phyloP scores from a whole-genome alignment of 352 stramenopile genomes.

The Globisporangium acanthophoron region DNA sequence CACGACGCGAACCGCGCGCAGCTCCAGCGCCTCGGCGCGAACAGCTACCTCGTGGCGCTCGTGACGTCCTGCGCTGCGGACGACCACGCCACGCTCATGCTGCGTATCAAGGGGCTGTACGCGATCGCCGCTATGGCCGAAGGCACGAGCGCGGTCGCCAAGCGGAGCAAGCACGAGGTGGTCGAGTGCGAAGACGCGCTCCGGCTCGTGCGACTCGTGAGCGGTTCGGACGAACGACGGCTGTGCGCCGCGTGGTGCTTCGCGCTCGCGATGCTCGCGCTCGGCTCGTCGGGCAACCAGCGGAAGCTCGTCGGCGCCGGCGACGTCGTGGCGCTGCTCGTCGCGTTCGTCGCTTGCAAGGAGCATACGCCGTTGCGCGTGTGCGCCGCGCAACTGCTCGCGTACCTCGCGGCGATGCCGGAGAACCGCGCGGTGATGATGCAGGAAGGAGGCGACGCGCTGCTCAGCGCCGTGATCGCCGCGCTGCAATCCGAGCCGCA shows the following conservation, averaged over 20 bases:
- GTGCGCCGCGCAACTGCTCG: slow-evolving; percentile 30
- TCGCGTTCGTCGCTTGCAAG: slow-evolving; percentile 21
- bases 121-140: slow-evolving; percentile 44
- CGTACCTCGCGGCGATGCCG: slow-evolving; percentile 34
- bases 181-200: slow-evolving; percentile 45
- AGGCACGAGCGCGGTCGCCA: slow-evolving; percentile 21
- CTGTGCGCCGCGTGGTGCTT: slow-evolving; percentile 43
- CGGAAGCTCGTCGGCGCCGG: slow-evolving; percentile 26
- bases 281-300: slow-evolving; percentile 46
- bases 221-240: slow-evolving; percentile 13
- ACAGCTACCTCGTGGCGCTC: slow-evolving; percentile 25
- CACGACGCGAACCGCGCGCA: slow-evolving; percentile 47
- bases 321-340: slow-evolving; percentile 30
- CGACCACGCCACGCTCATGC: slow-evolving; percentile 12
- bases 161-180: slow-evolving; percentile 48
- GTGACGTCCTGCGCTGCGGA: slow-evolving; percentile 9
- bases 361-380: slow-evolving; percentile 23
- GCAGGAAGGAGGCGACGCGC: slow-evolving; percentile 26
- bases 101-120: slow-evolving; percentile 45
- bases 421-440: slow-evolving; percentile 45
- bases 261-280: slow-evolving; percentile 32
- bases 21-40: slow-evolving; percentile 46
- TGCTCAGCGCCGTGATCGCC: slow-evolving; percentile 30
- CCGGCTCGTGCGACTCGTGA: slow-evolving; percentile 30
- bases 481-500: slow-evolving; percentile 44